Conservation (phyloP, 345 rosid species). For the Syzygium oleosum region DNA sequence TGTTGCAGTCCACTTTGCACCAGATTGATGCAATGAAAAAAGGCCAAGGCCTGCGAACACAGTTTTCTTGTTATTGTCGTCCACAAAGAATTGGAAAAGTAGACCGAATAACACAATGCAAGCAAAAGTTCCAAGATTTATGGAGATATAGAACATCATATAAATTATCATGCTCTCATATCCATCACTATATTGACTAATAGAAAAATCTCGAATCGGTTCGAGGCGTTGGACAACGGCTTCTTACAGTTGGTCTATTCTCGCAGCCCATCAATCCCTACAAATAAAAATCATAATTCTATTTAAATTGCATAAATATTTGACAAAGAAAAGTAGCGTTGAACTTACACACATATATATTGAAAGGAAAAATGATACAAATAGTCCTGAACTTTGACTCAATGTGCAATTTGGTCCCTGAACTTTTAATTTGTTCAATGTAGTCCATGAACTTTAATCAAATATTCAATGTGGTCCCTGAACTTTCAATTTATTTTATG, state of each 20-base stretch:
- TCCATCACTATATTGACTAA: neutral
- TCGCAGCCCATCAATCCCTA: neutral
- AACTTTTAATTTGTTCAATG: no score
- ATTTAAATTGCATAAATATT: neutral
- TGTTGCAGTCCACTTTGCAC: slow-evolving; percentile 7
- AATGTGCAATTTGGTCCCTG: no score
- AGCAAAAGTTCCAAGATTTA: neutral
- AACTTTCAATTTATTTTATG: no score
- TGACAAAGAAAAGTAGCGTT: neutral
- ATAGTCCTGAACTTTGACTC: no score
- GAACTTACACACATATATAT: neutral
- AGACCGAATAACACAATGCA: no score
- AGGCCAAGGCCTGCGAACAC: slow-evolving; percentile 4
- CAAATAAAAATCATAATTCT: neutral
- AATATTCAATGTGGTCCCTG: no score
- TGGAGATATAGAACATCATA: neutral
- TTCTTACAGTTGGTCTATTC: neutral
- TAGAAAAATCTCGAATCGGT: neutral
- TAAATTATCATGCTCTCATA: neutral
- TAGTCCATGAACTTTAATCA: no score
- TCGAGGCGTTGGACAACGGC: neutral
- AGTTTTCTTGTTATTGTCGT: neutral
- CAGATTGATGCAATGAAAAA: slow-evolving; percentile 11
- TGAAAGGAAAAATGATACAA: no score
- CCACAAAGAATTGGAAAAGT: neutral